Base-by-base conservation (phyloP, 768 basidiomycete genomes). In the Lactifluus pinguis region DNA sequence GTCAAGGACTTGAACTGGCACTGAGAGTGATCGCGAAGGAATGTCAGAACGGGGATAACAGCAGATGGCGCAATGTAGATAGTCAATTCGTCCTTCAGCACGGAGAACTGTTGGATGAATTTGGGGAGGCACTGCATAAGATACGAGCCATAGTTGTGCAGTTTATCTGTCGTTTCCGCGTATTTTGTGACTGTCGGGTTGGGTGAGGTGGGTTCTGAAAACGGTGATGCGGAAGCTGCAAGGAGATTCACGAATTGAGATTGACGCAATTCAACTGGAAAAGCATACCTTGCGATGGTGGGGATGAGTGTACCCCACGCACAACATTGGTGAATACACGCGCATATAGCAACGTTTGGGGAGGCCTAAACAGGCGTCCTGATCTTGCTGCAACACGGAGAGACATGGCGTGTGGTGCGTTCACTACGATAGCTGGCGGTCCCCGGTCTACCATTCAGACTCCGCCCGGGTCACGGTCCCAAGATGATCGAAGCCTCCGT, bases 71-170 rank as follows among this genome's bases (percentile, higher is more conserved):
- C 79, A 72, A 87, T 79, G 77, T 98, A 95, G 55, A 98, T 80
- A 29, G 89, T 86, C 62, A 98, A 79, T 73, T 98, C 97, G 73
- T 98, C 97, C 79, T 92, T 92, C 73, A 92, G 83, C 49, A 98
- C 90, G 11, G 92, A 92, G 79, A 95, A 98, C 74, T 98, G 97
- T 74, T 98, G 95, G 71, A 99, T 84, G 77, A 85, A 97, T 77
- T 97, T 98, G 55, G 95, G 95, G 25, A 98, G 84, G 71, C 89
- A 92, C 69, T 95, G 90, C 53, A 82, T 86, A 68, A 98, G 80
- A 76, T 97, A 98, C 58, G 94, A 89, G 69, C 92, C 95, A 68
- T 93, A 98, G 42, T 83, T 82, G 73, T 98, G 95, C 41, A 98
- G 78, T 21, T 83, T 78, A 70, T 89, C 84, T 17, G 89, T 85